Base-by-base conservation (phyloP, 495 filamentous ascomycete genomes). In the Aspergillus conjunctus region DNA sequence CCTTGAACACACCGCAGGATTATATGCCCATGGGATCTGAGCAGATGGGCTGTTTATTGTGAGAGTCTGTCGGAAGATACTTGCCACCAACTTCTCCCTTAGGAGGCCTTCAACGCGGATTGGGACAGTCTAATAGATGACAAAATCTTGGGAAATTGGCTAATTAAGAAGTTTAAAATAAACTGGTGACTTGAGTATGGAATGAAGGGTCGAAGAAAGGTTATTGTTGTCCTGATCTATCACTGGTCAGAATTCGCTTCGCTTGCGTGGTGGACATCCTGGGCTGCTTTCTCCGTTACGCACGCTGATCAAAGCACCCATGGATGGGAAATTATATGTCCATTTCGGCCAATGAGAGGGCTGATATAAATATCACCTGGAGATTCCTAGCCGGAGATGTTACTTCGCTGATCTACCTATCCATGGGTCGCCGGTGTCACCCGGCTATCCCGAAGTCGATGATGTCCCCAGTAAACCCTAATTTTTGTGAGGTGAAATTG, bases 251-350 rank as follows among this genome's bases (percentile, higher is more conserved):
- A 37, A 37, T 37, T 37, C 34, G 34, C 34, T 37, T 37, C 34
- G 34, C 34, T 37, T 37, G 34, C 34, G 34, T 37, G 34, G 34
- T 37, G 34, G 34, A 14, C 9, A 37, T 37, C 1, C 14, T 37
- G 34, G 43, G 43, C 43, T 20, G 12, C 43, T 45, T 45, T 45
- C 43, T 45, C 43, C 43, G 43, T 45, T 45, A 45, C 43, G 43
- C 43, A 45, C 12, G 11, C 43, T n/a, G 11, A 45, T 15, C 2
- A 6, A 45, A 9, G 7, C 1, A 45, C 7, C 4, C 43, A 45
- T n/a, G 43, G 43, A 45, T 45, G 7, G 4, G 43, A 45, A 1
- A 6, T 45, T 45, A n/a, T 45, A 45, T 45, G 17, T 45, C 43
- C 14, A 45, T 45, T 45, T 17, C 1, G 3, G 1, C 43, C 17